Base-by-base conservation (phyloP, 2,329 filamentous ascomycete species). In the Phaeomoniella chlamydospora region DNA sequence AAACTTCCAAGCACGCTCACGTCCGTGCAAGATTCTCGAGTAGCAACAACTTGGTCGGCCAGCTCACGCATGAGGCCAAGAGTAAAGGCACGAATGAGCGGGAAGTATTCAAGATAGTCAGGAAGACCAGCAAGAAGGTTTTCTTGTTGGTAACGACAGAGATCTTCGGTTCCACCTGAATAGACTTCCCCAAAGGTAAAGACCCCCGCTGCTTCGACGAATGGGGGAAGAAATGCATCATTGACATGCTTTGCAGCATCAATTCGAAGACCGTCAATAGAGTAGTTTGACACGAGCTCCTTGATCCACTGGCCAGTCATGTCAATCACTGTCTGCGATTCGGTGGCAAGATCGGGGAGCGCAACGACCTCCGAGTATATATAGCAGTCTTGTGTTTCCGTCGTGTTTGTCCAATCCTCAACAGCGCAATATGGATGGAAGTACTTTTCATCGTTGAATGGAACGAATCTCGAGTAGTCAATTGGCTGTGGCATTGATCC, bases 211-310 rank as follows among this genome's bases (percentile, higher is more conserved):
- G 56, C 49, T 15, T 48, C 42, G 31, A 49, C 48, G 41, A 65
- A 63, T 4, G 41, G 39, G 3, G 52, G 36, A 47, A 61, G 61
- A 44, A 65, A 68, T 12, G 41, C 45, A 2, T 52, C 56, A 18
- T 61, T 49, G 26, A 68, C 57, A 40, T 70, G 56, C 43, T 64
- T 58, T 5, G 60, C 59, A 30, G 62, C 65, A 45, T 70, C 67
- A 17, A 70, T 52, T 34, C 67, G 62, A n/a, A 70, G 45, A 2
- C 66, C 67, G 45, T 71, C 67, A 34, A 65, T 53, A 2, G 45
- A 56, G 42, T 68, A 68, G 31, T 58, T 62, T 0, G 53, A 45
- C 19, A 66, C 55, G 36, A 64, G 48, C 10, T 49, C 42, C 2
- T 46, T 43, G 29, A 63, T 54, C 62, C 62, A 65, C 13, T 55